Evolutionary conservation across 169 alveolate species (phyloP).

Genomic region (Eimeria acervulina): DNA sequence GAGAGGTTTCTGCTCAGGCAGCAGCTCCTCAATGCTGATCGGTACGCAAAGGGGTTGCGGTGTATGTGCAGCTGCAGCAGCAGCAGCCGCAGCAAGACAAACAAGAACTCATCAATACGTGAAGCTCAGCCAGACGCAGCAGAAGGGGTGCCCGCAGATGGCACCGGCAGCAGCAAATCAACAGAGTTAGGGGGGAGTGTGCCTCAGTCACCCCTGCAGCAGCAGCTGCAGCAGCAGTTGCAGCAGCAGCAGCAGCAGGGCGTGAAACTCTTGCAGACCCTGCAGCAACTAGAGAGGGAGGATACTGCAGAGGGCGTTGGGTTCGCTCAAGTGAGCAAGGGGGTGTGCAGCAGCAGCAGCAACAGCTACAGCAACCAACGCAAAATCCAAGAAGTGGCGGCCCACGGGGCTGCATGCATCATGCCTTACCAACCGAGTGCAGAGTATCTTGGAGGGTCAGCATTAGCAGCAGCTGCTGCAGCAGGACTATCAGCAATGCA

Average conservation of each 20-base stretch:
- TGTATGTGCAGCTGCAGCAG: conserved; percentile 49
- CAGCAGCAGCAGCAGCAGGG: conserved; percentile 22
- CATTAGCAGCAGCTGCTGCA: conserved; percentile 41
- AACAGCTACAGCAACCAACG: conserved; percentile 1
- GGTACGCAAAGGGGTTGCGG: conserved; percentile 14
- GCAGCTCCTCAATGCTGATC: not conserved
- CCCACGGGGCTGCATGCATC: conserved; percentile 69
- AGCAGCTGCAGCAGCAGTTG: conserved; percentile 45
- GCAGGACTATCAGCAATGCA: not conserved
- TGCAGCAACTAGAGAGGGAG: conserved; percentile 26
- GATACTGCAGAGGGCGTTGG: not conserved
- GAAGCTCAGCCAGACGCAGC: conserved; percentile 7
- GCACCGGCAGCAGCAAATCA: conserved; percentile 18
- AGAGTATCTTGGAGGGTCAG: not conserved
- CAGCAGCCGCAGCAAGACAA: not conserved
- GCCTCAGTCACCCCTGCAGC: conserved; percentile 34
- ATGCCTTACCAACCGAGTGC: not conserved
- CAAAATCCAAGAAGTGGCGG: conserved; percentile 16
- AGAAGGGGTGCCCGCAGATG: not conserved
- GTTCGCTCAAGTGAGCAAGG: not conserved
- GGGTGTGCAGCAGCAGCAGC: not conserved
- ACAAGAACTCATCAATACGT: not conserved
- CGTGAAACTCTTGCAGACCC: not conserved
- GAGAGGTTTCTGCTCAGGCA: conserved; percentile 46
- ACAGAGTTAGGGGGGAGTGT: not conserved